These are phyloP conservation scores for Cicer bijugum DNA, from an alignment of 306 rosid species.

Conservation along the genomic window DNA sequence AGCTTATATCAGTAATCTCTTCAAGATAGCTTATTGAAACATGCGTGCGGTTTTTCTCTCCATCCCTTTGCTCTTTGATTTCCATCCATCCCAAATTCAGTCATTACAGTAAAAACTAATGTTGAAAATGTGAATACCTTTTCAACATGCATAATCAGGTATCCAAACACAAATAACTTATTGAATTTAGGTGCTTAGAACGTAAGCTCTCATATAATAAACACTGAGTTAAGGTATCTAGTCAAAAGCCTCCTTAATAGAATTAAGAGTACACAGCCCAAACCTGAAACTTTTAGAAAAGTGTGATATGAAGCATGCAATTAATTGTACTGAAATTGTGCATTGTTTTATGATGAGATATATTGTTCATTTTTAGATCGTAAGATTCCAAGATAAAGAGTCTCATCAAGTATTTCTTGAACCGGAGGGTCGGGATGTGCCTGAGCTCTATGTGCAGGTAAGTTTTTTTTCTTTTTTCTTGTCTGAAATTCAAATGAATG, in stretches of 20 bases:
- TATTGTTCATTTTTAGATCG: slow-evolving; percentile 60
- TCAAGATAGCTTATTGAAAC: slow-evolving; percentile 15
- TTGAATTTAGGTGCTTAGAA: neutral
- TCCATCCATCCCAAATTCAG: neutral
- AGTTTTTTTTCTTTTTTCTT: neutral
- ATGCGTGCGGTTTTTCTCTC: neutral
- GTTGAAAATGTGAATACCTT: neutral
- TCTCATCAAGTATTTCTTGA: slow-evolving; percentile 98
- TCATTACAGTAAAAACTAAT: slow-evolving; percentile 9
- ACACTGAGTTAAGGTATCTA: neutral
- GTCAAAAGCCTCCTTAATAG: neutral
- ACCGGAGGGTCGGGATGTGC: slow-evolving; percentile 94
- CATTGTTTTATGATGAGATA: slow-evolving; percentile 30
- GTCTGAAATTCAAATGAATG: slow-evolving; percentile 14
- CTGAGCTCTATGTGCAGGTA: slow-evolving; percentile 97
- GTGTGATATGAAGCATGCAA: slow-evolving; percentile 37
- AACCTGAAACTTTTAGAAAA: slow-evolving; percentile 25
- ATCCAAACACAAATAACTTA: neutral
- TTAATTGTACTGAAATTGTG: slow-evolving; percentile 25
- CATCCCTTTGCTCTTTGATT: neutral
- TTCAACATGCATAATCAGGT: neutral
- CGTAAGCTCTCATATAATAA: neutral
- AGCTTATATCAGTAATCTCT: neutral
- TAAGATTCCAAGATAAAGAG: slow-evolving; percentile 89
- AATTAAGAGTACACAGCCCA: neutral